Percentiles rank a stretch among this genome's conserved stretches.
Evolutionary conservation across 2,329 filamentous ascomycete genomes (phyloP).

Genomic region (Colletotrichum tofieldiae): DNA sequence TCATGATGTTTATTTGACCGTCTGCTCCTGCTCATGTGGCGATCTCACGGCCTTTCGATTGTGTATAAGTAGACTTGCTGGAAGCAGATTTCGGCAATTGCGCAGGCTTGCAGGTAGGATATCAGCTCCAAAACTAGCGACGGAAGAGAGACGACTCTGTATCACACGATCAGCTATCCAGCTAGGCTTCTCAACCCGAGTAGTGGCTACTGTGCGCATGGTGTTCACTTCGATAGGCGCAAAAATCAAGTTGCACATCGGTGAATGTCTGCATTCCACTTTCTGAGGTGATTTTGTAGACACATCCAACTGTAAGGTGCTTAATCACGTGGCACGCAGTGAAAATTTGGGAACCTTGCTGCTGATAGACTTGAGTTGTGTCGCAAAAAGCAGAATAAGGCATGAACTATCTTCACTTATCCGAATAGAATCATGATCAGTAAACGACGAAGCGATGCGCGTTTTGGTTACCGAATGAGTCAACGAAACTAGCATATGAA

Average conservation of each 20-base stretch:
- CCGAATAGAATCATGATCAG: no score
- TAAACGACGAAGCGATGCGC: neutral
- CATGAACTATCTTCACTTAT: no score
- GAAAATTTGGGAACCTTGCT: neutral
- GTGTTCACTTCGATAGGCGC: neutral
- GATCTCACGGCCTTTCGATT: neutral
- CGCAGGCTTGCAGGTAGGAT: neutral
- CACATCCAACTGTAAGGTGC: neutral
- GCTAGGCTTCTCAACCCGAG: neutral
- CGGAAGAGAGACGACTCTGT: neutral
- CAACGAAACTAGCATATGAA: neutral
- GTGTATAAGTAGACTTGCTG: conserved; percentile 11
- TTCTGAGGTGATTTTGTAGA: neutral
- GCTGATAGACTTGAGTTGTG: neutral
- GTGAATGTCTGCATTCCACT: neutral
- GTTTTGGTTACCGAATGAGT: neutral
- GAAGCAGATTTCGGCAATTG: neutral
- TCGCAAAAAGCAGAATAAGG: no score
- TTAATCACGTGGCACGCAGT: neutral
- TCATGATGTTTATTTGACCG: neutral
- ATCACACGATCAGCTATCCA: neutral
- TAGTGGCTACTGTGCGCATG: neutral
- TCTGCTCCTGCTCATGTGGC: neutral
- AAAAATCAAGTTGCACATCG: neutral
- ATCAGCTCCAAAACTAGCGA: neutral